Conservation (phyloP, 2,329 filamentous ascomycete genomes). For the Rutstroemia sp. region DNA sequence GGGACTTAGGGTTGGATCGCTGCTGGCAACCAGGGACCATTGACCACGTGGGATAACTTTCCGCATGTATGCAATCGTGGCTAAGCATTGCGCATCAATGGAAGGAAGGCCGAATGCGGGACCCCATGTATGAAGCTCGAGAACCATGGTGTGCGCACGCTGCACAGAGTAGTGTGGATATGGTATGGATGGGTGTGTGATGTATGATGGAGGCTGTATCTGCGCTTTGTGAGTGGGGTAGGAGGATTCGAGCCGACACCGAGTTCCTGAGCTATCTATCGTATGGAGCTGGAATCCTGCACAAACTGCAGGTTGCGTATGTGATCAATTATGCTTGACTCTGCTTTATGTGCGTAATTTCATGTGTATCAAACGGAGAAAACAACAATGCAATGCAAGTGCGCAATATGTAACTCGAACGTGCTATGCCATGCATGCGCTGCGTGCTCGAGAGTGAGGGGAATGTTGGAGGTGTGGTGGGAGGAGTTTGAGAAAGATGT, state of each 20-base stretch:
- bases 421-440: background rate
- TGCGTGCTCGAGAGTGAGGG: too few relatives aligned
- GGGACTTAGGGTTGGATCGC: slow-evolving; percentile 63
- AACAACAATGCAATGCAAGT: background rate
- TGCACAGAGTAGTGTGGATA: background rate
- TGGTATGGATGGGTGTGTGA: background rate
- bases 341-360: slow-evolving; percentile 4
- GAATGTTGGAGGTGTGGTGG: too few relatives aligned
- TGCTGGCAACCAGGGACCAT: slow-evolving; percentile 68
- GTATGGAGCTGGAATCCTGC: background rate
- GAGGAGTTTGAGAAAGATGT: too few relatives aligned
- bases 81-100: slow-evolving; percentile 85
- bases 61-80: slow-evolving; percentile 69
- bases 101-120: slow-evolving; percentile 83
- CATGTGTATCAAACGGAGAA: background rate
- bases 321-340: background rate
- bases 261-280: background rate
- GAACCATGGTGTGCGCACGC: slow-evolving; percentile 31
- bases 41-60: slow-evolving; percentile 48
- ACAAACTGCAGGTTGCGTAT: slow-evolving; percentile 3
- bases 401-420: background rate
- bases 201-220: background rate
- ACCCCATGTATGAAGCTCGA: slow-evolving; percentile 85
- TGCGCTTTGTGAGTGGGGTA: background rate
- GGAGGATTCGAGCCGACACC: background rate